Percentiles rank a stretch among this genome's conserved stretches.
These are phyloP conservation scores for Nadsonia starkeyi-henricii DNA, from an alignment of 1,139 yeast genomes.

Conservation along the genomic window DNA sequence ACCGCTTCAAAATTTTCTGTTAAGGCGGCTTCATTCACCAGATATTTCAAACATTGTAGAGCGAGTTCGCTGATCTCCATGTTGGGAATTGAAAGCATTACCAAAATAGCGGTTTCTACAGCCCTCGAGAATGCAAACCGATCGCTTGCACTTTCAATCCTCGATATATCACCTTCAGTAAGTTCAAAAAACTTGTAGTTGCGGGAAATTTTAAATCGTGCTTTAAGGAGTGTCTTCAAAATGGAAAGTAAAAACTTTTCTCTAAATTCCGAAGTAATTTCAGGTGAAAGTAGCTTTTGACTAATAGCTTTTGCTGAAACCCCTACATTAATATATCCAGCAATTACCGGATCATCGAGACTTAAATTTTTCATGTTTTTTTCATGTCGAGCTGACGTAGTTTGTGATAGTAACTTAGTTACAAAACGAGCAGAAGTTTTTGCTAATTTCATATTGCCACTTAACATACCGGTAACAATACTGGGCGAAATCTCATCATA, in stretches of 20 bases:
- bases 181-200: conserved; percentile 20
- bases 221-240: conserved; percentile 12
- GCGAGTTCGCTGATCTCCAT: conserved; percentile 42
- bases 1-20: conserved; percentile 14
- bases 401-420: not conserved
- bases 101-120: conserved; percentile 35
- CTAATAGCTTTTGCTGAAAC: not conserved
- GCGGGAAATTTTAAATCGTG: conserved; percentile 13
- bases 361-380: not conserved
- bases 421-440: not conserved
- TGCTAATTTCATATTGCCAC: not conserved
- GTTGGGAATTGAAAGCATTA: conserved; percentile 44
- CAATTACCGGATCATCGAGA: not conserved
- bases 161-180: conserved; percentile 11
- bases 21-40: conserved; percentile 28
- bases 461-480: not conserved
- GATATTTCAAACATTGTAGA: conserved; percentile 35
- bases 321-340: not conserved
- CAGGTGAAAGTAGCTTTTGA: not conserved
- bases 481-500: not conserved
- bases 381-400: not conserved
- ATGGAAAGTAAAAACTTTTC: conserved; percentile 7
- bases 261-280: not conserved
- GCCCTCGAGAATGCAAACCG: conserved; percentile 19
- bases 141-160: conserved; percentile 17